Base-by-base conservation (phyloP, 176 grass and related monocot species). In the Olyra latifolia region DNA sequence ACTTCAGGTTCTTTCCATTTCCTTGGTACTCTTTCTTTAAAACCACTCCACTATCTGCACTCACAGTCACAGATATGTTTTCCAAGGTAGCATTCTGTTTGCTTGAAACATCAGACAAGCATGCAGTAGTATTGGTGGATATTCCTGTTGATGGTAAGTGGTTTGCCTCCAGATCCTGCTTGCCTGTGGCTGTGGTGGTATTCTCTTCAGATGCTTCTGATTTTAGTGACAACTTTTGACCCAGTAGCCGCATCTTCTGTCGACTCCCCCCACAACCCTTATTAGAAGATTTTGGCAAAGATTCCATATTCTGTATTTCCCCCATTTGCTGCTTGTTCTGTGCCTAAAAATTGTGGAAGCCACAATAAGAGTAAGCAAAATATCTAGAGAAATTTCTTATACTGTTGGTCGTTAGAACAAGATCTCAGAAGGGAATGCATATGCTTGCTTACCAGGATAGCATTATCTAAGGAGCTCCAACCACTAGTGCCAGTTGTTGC, bases 181-280 rank as follows among this genome's bases (percentile, higher is more conserved):
- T 75, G 46, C 11, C 60, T 79, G 23, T 53, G 72, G 20, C 60
- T 74, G 17, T 53, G 65, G 20, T 84, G 75, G 45, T 59, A 58
- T 73, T 84, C 23, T 61, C 53, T 68, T 74, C 70, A 64, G 76
- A 54, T 79, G 19, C 68, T 78, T 48, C 75, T 73, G 76, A 83
- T 80, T 88, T 93, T 48, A 88, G 60, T 1, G 80, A 84, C 40
- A 97, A 74, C 59, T 87, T 91, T 57, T 84, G 71, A 58, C 83
- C 70, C 40, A 85, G 64, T 82, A 91, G 62, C 38, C 83, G 64
- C 82, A 89, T 87, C 29, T 84, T 97, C 54, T 75, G 87, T 88
- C 74, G 81, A 56, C 58, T 77, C 39, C 71, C 88, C 79, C 78
- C 62, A 77, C 5, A 30, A 28, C 73, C 70, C 52, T 60, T 89